Evolutionary conservation across 805 yeast species (phyloP).

Genomic region (Maudiozyma barnettii): DNA sequence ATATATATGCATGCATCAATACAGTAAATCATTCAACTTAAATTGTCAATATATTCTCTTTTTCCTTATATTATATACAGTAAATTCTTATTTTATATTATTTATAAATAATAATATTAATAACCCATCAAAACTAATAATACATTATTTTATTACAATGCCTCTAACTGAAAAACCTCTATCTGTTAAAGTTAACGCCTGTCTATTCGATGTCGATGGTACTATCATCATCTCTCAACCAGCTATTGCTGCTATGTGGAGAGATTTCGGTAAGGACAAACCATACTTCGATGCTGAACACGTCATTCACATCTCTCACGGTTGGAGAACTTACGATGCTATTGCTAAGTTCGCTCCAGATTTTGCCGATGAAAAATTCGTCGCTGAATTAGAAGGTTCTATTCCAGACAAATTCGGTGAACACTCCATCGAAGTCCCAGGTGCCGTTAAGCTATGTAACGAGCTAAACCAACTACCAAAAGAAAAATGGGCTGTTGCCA

Average conservation of each 20-base stretch:
- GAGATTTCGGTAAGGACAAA: constrained; percentile 55
- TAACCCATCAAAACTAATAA: not conserved
- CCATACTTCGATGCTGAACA: constrained; percentile 61
- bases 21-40: not conserved
- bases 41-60: not conserved
- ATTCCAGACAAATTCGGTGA: constrained; percentile 68
- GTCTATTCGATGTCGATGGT: constrained; percentile 79
- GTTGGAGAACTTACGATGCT: constrained; percentile 75
- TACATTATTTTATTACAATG: constrained; percentile 7
- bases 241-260: constrained; percentile 79
- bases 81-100: not conserved
- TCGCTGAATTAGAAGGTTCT: constrained; percentile 54
- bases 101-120: not conserved
- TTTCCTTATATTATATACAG: not conserved
- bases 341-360: constrained; percentile 67
- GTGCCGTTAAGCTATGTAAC: constrained; percentile 56
- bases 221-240: constrained; percentile 76
- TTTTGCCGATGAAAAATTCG: constrained; percentile 56
- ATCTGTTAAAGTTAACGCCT: constrained; percentile 34
- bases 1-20: not conserved
- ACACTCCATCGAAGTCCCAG: constrained; percentile 65
- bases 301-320: constrained; percentile 68
- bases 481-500: constrained; percentile 78
- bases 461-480: constrained; percentile 42
- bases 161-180: constrained; percentile 24